Conservation (phyloP, 345 rosid species). For the Pistacia atlantica region DNA sequence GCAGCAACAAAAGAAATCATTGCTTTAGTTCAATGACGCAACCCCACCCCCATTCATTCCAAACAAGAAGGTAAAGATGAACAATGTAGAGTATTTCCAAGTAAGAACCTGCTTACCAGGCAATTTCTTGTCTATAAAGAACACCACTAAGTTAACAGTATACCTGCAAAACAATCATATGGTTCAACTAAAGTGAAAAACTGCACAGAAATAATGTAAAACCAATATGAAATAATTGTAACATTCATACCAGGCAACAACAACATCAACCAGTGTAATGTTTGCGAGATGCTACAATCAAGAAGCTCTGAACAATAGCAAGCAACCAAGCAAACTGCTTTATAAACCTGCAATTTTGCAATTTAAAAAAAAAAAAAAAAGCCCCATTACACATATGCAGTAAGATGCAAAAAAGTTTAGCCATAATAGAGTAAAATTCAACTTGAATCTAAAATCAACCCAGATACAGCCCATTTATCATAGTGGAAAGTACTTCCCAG, state of each 20-base stretch:
- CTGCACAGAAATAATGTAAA: background rate
- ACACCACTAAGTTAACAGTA: constrained; percentile 89
- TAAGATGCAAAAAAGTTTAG: background rate
- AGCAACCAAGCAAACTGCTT: constrained; percentile 83
- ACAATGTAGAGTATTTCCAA: background rate
- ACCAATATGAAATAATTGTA: background rate
- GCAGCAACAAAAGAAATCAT: constrained; percentile 34
- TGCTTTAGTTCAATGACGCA: background rate
- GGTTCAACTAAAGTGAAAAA: constrained; percentile 14
- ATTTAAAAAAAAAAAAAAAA: background rate
- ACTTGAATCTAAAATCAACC: background rate
- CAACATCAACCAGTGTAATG: constrained; percentile 96
- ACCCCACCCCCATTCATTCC: background rate
- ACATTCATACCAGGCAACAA: constrained; percentile 84
- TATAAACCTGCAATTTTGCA: constrained; percentile 61
- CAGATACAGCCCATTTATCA: background rate
- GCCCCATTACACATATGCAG: background rate
- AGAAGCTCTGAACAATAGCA: constrained; percentile 85
- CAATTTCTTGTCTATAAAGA: constrained; percentile 93
- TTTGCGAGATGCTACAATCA: constrained; percentile 95
- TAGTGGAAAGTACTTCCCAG: background rate
- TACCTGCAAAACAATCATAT: constrained; percentile 56
- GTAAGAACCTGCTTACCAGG: constrained; percentile 64
- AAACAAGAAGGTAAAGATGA: background rate
- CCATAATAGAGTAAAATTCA: background rate